Base-by-base conservation (phyloP, 495 filamentous ascomycete genomes). In the Hyaloscypha finlandica region DNA sequence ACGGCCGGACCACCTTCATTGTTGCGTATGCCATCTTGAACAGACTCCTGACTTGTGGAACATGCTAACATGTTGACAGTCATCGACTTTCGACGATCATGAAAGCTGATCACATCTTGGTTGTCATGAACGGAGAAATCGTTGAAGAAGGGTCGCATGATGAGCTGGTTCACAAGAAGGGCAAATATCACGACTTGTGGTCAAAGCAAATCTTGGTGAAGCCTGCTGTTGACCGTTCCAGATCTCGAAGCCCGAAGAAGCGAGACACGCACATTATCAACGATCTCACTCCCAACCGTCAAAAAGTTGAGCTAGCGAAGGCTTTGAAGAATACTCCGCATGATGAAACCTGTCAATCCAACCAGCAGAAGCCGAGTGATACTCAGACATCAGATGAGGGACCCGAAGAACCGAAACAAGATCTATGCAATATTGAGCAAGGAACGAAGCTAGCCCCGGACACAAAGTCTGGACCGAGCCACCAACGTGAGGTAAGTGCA, bases 1-100 rank as follows among this genome's bases (percentile, higher is more conserved):
- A 81, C 62, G 81, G 79, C 22, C 81, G 86, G 51, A 89, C 86
- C 9, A 88, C 87, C 22, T 86, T 89, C 69, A 83, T 88, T 64
- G 84, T 88, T 48, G 86, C 87, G 84, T 88, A 81, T 76, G 81
- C 82, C 8, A 12, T 59, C 20, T 29, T 1, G 35, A 1, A 37
- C 1, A 14, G 19, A 16, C 16, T 4, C 42, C 11, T 48, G 42
- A 48, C 16, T 1, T 48, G 8, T 29, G 22, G 8, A 29, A 29
- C 0, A 11, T 32, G 19, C 22, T 56, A 56, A 56, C 9, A 35
- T 56, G 32, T 65, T 51, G 2, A 1, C 68, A 84, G 82, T 0
- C 89, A 90, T 77, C 88, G 87, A 25, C 79, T 90, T 59, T 91
- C 87, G 9, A 92, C 87, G 8, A 88, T 89, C 61, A 86, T 89